Evolutionary conservation across 2,329 filamentous ascomycete genomes (phyloP).

Genomic region (Zasmidium cellare): DNA sequence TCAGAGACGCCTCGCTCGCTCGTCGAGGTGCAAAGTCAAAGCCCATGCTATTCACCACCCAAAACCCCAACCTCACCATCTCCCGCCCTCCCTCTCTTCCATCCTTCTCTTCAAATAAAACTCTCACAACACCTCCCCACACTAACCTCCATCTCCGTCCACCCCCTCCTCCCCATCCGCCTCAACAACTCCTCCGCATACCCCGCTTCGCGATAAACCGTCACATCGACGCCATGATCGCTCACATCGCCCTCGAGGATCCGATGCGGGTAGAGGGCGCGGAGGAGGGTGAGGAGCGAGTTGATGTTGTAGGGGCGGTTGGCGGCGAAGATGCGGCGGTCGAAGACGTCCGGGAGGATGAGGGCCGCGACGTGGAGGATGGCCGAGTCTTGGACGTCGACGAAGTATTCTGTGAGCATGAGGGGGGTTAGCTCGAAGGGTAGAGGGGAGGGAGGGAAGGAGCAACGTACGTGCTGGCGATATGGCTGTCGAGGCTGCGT

Average conservation of each 20-base stretch:
- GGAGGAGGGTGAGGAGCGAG: conserved; percentile 38
- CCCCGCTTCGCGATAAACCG: neutral
- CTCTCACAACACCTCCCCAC: conserved; percentile 1
- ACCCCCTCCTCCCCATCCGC: neutral
- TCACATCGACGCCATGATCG: neutral
- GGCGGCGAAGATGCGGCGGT: conserved; percentile 55
- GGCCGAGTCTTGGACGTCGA: conserved; percentile 50
- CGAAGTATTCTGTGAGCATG: conserved; percentile 34
- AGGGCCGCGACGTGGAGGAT: conserved; percentile 53
- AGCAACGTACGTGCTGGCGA: neutral
- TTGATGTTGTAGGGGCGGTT: conserved; percentile 48
- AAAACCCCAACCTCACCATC: too few species aligned
- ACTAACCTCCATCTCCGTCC: neutral
- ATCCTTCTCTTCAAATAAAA: neutral
- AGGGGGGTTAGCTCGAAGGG: neutral
- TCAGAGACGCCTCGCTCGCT: too few species aligned
- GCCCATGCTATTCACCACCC: too few species aligned
- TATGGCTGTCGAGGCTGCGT: neutral
- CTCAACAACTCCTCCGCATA: neutral
- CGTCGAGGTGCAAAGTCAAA: too few species aligned
- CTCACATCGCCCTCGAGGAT: conserved; percentile 32
- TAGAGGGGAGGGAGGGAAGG: neutral
- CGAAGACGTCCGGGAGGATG: conserved; percentile 44
- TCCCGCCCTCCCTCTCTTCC: neutral
- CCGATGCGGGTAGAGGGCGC: conserved; percentile 38